Base-by-base conservation (phyloP, 257 asterid genomes). In the Echites panduratus region DNA sequence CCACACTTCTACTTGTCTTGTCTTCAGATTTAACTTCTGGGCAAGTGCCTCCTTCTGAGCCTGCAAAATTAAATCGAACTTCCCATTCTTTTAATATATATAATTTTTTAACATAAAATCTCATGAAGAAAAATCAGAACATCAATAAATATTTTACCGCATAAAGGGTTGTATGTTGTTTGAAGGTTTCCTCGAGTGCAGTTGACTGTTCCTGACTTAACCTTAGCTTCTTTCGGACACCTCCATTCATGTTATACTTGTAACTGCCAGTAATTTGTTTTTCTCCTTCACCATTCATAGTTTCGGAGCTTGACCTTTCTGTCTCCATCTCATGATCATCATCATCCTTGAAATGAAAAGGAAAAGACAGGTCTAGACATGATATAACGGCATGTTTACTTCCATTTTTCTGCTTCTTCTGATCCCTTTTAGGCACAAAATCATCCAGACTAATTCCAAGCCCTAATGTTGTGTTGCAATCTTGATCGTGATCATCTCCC, bases 1-100 rank as follows among this genome's bases (percentile, higher is more conserved):
- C 98, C 98, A 93, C 26, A 93, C 98, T 79, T 93, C 98, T 24
- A 93, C 97, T 73, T 93, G 98, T 13, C 98, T 85, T n/a, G 97
- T 92, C 75, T 90, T 84, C 54, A 93, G 93, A 78, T 89, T 82
- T 82, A 93, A 77, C 53, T 79, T 86, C 53, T 83, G 76, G 2
- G 98, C 96, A 76, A 93, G 71, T 1, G 86, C 89, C 47, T 87
- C 92, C 76, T 93, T 93, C 74, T 93, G 95, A 77, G 83, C 86
- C 98, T 93, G 87, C 35, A 62, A 32, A 32, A 32, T n/a, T 3
- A 32, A 32, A 32, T 32, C 38, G 38, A 32, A n/a, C n/a, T n/a
- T n/a, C n/a, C n/a, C n/a, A n/a, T n/a, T n/a, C n/a, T n/a, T n/a
- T n/a, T n/a, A n/a, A n/a, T n/a, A n/a, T n/a, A n/a, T n/a, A n/a